These are phyloP conservation scores for Otatea glauca DNA, from an alignment of 176 grass and related monocot species.

Conservation along the genomic window DNA sequence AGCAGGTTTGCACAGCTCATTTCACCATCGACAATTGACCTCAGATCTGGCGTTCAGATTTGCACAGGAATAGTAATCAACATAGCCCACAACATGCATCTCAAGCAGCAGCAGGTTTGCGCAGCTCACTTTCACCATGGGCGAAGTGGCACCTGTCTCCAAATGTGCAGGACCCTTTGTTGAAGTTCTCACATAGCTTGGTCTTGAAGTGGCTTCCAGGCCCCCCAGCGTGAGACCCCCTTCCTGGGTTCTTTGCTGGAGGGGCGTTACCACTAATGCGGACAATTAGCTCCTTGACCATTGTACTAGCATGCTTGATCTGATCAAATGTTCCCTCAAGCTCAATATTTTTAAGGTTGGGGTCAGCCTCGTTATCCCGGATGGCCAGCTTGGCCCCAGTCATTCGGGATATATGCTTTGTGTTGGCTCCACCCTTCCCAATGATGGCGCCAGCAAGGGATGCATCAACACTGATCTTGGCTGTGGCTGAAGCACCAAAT, in stretches of 20 bases:
- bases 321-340: conserved; percentile 95
- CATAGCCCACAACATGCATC: conserved; percentile 13
- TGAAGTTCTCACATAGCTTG: conserved; percentile 96
- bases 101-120: conserved; percentile 55
- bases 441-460: conserved; percentile 91
- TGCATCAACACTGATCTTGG: conserved; percentile 93
- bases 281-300: conserved; percentile 90
- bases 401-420: conserved; percentile 83
- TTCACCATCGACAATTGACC: not conserved
- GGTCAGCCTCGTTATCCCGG: conserved; percentile 78
- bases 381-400: conserved; percentile 90
- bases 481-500: conserved; percentile 90
- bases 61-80: not conserved
- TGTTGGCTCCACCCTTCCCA: conserved; percentile 86
- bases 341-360: conserved; percentile 84
- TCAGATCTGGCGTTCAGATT: conserved; percentile 13
- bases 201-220: conserved; percentile 81
- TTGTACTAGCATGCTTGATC: conserved; percentile 85
- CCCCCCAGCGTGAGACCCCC: conserved; percentile 39
- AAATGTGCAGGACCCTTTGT: conserved; percentile 82
- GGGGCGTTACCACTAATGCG: conserved; percentile 58
- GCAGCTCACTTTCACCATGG: conserved; percentile 69
- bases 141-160: too few relatives aligned
- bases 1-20: conserved; percentile 15
- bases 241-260: conserved; percentile 48